Percentiles rank a stretch among this genome's conserved stretches.
phyloP scores from a whole-genome alignment of 345 rosid species.

The Eucalyptus marginata region DNA sequence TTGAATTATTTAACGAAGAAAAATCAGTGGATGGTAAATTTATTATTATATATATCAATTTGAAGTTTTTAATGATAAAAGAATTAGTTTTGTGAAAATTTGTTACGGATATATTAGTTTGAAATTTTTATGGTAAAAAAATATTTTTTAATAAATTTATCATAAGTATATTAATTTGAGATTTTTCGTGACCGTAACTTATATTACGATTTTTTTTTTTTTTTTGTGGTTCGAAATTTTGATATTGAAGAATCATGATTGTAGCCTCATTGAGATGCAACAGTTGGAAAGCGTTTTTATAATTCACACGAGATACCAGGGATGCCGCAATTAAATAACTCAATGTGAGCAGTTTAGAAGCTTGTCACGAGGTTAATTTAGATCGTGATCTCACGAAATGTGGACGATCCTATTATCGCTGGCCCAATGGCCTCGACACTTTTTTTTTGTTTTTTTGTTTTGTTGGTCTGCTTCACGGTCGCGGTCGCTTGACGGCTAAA shows the following conservation, averaged over 20 bases:
- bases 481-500: background rate
- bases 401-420: background rate
- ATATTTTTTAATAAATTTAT: fast-evolving
- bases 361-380: background rate
- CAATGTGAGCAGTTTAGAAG: fast-evolving
- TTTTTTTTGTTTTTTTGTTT: fast-evolving
- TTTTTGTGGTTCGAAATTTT: fast-evolving
- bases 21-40: fast-evolving
- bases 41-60: fast-evolving
- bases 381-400: fast-evolving
- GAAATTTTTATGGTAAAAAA: fast-evolving
- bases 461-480: background rate
- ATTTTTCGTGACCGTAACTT: fast-evolving
- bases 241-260: fast-evolving
- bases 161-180: fast-evolving
- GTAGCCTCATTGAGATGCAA: fast-evolving
- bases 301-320: fast-evolving
- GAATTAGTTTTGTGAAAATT: fast-evolving
- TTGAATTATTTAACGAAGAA: fast-evolving
- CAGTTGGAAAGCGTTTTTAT: background rate
- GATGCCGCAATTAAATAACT: background rate
- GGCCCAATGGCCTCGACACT: fast-evolving
- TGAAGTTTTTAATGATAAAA: fast-evolving
- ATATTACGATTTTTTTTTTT: fast-evolving
- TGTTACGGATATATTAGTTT: fast-evolving